phyloP scores from a whole-genome alignment of 805 yeast genomes.

The Cyberlindnera maclurae region DNA sequence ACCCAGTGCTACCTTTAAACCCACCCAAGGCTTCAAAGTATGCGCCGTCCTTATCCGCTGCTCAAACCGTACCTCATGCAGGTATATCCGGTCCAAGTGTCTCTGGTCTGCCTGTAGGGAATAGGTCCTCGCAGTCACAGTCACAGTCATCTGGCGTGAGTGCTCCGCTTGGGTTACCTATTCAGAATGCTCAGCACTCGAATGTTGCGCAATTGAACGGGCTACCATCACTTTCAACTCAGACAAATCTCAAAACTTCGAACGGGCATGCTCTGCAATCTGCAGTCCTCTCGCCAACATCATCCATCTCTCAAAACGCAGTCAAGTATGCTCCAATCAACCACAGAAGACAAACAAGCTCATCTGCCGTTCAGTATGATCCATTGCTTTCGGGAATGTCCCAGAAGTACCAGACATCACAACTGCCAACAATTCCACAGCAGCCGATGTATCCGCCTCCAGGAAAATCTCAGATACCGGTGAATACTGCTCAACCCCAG shows the following conservation, averaged over 20 bases:
- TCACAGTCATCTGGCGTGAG: background rate
- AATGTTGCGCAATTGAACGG: background rate
- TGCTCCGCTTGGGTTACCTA: background rate
- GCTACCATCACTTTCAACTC: background rate
- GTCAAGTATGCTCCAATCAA: constrained; percentile 35
- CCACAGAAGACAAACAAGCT: constrained; percentile 23
- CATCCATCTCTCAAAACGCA: constrained; percentile 16
- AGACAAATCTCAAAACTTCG: background rate
- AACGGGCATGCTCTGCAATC: too few relatives aligned
- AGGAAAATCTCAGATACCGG: background rate
- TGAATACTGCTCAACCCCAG: background rate
- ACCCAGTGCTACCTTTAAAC: background rate
- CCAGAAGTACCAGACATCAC: constrained; percentile 5
- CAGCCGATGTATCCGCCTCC: background rate
- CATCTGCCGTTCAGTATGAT: constrained; percentile 24
- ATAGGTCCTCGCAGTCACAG: background rate
- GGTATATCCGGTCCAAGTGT: background rate
- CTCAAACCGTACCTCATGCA: constrained; percentile 2
- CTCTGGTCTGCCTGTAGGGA: constrained; percentile 5
- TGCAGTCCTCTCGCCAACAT: constrained; percentile 9
- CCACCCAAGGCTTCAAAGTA: constrained; percentile 1
- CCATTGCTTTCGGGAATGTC: constrained; percentile 19
- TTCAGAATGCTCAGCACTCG: constrained; percentile 6
- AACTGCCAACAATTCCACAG: constrained; percentile 3
- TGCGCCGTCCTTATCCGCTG: background rate